Conservation (phyloP, 2,329 filamentous ascomycete genomes). For the Calonectria crousiana region DNA sequence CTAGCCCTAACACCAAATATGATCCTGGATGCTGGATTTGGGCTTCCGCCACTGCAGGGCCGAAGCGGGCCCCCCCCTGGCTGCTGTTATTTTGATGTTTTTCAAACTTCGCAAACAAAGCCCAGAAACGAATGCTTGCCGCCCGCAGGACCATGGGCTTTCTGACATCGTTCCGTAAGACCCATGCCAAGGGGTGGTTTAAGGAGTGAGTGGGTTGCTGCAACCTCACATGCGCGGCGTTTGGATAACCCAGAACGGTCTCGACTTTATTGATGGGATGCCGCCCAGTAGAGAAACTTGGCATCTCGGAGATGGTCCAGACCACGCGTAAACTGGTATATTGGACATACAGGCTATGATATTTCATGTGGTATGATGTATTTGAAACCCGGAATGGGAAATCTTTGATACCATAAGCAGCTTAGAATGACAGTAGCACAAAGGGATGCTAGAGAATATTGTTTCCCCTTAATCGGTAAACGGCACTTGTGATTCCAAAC, state of each 20-base stretch:
- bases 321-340: conserved; percentile 8
- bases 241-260: conserved; percentile 11
- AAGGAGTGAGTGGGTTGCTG: conserved; percentile 15
- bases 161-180: conserved; percentile 3
- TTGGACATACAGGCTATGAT: neutral
- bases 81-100: neutral
- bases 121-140: conserved; percentile 16
- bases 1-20: conserved; percentile 18
- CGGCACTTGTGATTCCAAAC: conserved; percentile 16
- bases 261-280: conserved; percentile 11
- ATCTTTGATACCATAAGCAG: conserved; percentile 9
- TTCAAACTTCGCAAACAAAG: neutral
- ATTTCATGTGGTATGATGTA: conserved; percentile 6
- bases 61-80: conserved; percentile 20
- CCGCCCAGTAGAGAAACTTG: neutral
- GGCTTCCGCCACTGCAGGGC: conserved; percentile 16
- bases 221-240: conserved; percentile 18
- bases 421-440: neutral
- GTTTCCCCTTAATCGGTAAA: neutral
- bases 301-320: conserved; percentile 11
- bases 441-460: neutral
- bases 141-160: conserved; percentile 1
- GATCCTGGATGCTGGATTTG: conserved; percentile 11
- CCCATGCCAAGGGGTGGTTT: conserved; percentile 15
- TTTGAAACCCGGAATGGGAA: neutral